A percentile compares a stretch with the other conserved stretches of the same genome.
Conservation (phyloP, 768 basidiomycete genomes). For the Pholiota molesta region DNA sequence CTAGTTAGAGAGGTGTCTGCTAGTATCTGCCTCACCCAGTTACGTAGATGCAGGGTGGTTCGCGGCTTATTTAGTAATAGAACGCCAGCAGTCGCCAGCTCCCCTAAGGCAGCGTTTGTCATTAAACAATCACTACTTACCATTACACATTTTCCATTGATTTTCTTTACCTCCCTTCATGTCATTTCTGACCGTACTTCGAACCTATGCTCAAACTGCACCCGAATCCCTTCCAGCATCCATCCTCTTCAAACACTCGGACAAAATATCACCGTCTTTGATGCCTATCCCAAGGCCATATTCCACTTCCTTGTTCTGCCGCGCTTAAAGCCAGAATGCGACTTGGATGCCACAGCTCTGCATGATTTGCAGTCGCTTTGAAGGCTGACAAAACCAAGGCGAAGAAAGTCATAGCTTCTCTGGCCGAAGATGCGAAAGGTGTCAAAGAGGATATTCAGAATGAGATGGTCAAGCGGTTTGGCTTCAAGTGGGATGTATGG, state of each 20-base stretch:
- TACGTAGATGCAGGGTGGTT: too few relatives aligned
- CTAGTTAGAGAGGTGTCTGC: background rate
- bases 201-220: conserved; percentile 58
- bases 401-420: conserved; percentile 50
- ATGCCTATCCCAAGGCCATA: conserved; percentile 79
- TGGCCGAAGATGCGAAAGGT: conserved; percentile 59
- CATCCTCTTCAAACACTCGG: conserved; percentile 58
- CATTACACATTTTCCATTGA: background rate
- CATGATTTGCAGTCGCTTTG: conserved; percentile 59
- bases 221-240: conserved; percentile 60
- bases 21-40: too few relatives aligned
- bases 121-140: background rate
- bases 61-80: too few relatives aligned
- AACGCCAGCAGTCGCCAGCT: background rate
- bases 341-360: conserved; percentile 39
- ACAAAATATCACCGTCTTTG: conserved; percentile 68
- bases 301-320: conserved; percentile 93
- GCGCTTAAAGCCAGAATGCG: conserved; percentile 36
- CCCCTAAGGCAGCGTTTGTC: background rate
- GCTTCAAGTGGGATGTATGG: conserved; percentile 78
- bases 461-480: conserved; percentile 79
- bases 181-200: conserved; percentile 57
- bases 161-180: conserved; percentile 23
- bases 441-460: conserved; percentile 66
- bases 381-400: conserved; percentile 55